Percentiles rank a stretch among this genome's conserved stretches.
phyloP scores from a whole-genome alignment of 495 filamentous ascomycete genomes.

The Chaetomium tenue region DNA sequence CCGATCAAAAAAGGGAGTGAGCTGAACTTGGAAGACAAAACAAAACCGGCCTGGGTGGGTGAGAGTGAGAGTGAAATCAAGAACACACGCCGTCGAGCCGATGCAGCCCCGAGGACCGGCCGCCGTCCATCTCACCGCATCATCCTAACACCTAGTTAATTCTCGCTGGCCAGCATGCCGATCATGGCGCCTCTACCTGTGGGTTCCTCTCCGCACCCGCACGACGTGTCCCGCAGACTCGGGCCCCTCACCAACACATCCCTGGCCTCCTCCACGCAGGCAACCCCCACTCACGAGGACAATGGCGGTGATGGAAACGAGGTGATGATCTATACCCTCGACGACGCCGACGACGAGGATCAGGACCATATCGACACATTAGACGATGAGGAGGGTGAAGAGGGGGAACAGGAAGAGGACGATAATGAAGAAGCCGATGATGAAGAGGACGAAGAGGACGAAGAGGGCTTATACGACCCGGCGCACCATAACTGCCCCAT shows the following conservation, averaged over 20 bases:
- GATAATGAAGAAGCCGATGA: conserved; percentile 27
- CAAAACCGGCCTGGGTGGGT: background rate
- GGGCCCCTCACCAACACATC: conserved; percentile 9
- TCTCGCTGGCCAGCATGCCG: conserved; percentile 14
- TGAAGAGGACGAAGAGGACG: conserved; percentile 26
- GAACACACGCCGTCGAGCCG: conserved; percentile 5
- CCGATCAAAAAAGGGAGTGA: background rate
- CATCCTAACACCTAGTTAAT: background rate
- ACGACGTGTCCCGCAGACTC: conserved; percentile 12
- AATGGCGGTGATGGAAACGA: conserved; percentile 11
- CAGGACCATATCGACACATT: conserved; percentile 13
- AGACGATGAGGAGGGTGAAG: conserved; percentile 26
- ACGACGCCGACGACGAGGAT: background rate
- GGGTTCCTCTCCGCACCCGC: conserved; percentile 8
- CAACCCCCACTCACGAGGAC: background rate
- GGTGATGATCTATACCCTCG: background rate
- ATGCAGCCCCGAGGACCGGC: conserved; percentile 3
- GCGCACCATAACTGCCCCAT: conserved; percentile 22
- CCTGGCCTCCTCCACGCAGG: background rate
- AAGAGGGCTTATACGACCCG: conserved; percentile 27
- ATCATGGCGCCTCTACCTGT: background rate
- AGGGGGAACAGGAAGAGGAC: conserved; percentile 17
- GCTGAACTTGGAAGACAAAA: background rate
- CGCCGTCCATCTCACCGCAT: conserved; percentile 8
- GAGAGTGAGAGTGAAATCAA: background rate